Base-by-base conservation (phyloP, 129 eudicot genomes). In the Silybum marianum region DNA sequence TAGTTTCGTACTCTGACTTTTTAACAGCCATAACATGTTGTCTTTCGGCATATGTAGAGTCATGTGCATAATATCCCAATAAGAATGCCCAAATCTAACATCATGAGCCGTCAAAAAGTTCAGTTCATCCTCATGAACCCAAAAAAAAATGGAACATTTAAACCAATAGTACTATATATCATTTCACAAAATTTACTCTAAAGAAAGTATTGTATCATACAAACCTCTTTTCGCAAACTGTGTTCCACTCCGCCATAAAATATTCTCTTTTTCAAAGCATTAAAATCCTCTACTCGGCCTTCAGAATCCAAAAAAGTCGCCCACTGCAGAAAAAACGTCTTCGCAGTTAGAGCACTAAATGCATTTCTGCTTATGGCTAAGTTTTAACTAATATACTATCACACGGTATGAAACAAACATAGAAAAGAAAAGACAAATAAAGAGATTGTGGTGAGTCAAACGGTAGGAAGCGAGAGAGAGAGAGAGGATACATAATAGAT, bases 171-270 rank as follows among this genome's bases (percentile, higher is more conserved):
- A 77, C 26, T n/a, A 30, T 68, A 30, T 68, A 6, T 28, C 22
- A 71, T 18, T 30, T 34, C 2, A 8, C 38, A 7, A 30, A 30
- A 32, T 30, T 70, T 23, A 16, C 21, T 3, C 22, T 4, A 60
- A 11, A 69, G 67, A 36, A 23, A 23, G 24, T 46, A 63, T 4
- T 75, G 26, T 58, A 21, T 28, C 18, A 63, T 24, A 39, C 79
- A 77, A 42, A 92, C 97, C 94, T 90, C 91, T 80, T 90, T 88
- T 67, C 97, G 91, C 86, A 88, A 74, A 83, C 71, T 74, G 71
- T 87, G 90, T 69, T 86, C 91, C 63, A 90, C 86, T 21, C 97
- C 97, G 21, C 97, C 97, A 77, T 92, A 90, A 75, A 92, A 92
- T 74, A 92, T 90, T 82, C 95, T 88, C 85, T 88, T 88, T 80